Percentiles rank a stretch among this genome's conserved stretches.
phyloP scores from a whole-genome alignment of 768 basidiomycete genomes.

The Leucogyrophana mollusca region DNA sequence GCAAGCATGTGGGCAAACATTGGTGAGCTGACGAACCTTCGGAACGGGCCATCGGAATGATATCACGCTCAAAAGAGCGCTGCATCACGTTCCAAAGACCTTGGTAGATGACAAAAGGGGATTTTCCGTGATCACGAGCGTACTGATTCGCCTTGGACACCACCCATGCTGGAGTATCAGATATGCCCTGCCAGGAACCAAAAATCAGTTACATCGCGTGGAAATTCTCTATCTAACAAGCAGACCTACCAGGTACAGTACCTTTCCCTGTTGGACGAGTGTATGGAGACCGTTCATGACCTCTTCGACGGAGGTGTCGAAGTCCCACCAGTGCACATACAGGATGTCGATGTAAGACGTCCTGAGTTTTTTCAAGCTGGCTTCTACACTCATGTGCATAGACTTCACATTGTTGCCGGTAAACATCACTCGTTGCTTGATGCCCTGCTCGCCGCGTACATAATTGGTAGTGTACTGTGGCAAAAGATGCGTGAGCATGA shows the following conservation, averaged over 20 bases:
- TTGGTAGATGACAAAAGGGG: slow-evolving; percentile 47
- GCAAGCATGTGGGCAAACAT: background rate
- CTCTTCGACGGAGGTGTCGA: slow-evolving; percentile 40
- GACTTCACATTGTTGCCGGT: slow-evolving; percentile 44
- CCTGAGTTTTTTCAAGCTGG: slow-evolving; percentile 45
- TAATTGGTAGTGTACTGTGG: slow-evolving; percentile 19
- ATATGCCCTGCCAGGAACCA: slow-evolving; percentile 23
- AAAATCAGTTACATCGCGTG: background rate
- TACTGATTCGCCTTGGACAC: slow-evolving; percentile 41
- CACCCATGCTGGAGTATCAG: slow-evolving; percentile 39
- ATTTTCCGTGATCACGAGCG: slow-evolving; percentile 38
- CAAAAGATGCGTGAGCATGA: background rate
- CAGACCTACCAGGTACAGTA: slow-evolving; percentile 30
- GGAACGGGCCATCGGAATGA: slow-evolving; percentile 31
- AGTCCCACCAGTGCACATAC: slow-evolving; percentile 42
- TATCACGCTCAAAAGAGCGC: slow-evolving; percentile 37
- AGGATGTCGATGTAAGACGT: slow-evolving; percentile 48
- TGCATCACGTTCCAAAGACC: slow-evolving; percentile 32
- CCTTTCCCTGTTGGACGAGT: slow-evolving; percentile 37
- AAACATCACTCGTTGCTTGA: slow-evolving; percentile 26
- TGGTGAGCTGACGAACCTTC: slow-evolving; percentile 2
- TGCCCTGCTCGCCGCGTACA: slow-evolving; percentile 16
- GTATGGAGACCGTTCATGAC: slow-evolving; percentile 39
- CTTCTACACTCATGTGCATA: slow-evolving; percentile 37
- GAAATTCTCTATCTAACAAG: slow-evolving; percentile 36